Conservation (phyloP, 2,329 filamentous ascomycete genomes). For the Elsinoe batatas region DNA sequence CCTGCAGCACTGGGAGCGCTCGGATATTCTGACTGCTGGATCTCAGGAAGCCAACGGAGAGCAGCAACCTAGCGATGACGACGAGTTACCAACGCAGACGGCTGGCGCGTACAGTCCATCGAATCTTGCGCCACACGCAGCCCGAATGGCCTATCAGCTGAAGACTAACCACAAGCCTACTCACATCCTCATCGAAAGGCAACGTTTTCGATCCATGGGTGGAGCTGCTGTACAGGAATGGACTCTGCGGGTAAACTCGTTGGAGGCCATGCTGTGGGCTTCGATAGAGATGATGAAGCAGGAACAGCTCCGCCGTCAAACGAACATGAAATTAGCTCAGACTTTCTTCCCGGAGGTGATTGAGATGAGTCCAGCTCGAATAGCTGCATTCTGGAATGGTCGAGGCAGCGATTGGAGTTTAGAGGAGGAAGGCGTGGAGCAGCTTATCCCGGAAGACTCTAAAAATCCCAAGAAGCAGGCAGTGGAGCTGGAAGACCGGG, state of each 20-base stretch:
- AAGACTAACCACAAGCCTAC: slow-evolving; percentile 42
- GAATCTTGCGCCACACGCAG: slow-evolving; percentile 28
- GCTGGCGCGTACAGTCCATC: slow-evolving; percentile 33
- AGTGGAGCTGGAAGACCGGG: slow-evolving; percentile 17
- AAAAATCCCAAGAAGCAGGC: slow-evolving; percentile 8
- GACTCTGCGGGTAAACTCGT: slow-evolving; percentile 71
- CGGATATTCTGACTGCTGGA: slow-evolving; percentile 17
- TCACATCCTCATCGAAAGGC: slow-evolving; percentile 57
- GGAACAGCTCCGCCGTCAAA: slow-evolving; percentile 24
- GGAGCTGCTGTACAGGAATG: slow-evolving; percentile 62
- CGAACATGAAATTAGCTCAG: not conserved
- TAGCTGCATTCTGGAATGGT: slow-evolving; percentile 47
- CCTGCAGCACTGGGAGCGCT: slow-evolving; percentile 31
- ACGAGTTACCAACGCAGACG: not conserved
- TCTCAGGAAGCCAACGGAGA: not conserved
- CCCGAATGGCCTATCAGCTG: slow-evolving; percentile 48
- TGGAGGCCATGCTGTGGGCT: slow-evolving; percentile 74
- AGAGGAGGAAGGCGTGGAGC: slow-evolving; percentile 15
- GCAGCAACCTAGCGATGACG: slow-evolving; percentile 33
- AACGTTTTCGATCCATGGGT: slow-evolving; percentile 56
- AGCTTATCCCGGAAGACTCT: slow-evolving; percentile 3
- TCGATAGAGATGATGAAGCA: slow-evolving; percentile 49
- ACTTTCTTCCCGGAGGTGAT: not conserved
- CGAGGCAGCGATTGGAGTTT: slow-evolving; percentile 18
- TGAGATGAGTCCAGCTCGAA: slow-evolving; percentile 42